Base-by-base conservation (phyloP, 108 stramenopile species). In the Nitzschia palea region DNA sequence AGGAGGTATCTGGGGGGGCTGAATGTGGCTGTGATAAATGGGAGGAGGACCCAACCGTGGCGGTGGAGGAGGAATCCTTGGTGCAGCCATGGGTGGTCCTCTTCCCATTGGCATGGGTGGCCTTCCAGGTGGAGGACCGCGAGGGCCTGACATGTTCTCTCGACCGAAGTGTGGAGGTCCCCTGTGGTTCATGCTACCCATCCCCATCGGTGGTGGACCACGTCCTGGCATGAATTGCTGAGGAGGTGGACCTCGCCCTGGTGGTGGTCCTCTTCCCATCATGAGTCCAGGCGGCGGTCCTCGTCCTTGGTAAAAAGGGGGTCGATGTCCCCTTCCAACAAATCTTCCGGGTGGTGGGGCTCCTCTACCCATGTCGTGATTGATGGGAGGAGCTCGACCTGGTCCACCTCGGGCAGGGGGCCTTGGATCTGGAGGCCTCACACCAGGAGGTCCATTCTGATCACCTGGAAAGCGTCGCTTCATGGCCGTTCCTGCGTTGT, bases 381-480 rank as follows among this genome's bases (percentile, higher is more conserved):
- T 60, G n/a, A n/a, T n/a, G 12, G 59, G 60, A 15, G 58, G 58
- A 8, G 34, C 23, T 26, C 70, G 30, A 45, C 70, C 70, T 9
- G 68, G 54, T 34, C 65, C 65, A 36, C 54, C 54, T 29, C 55
- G 45, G 20, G 65, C 23, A 40, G 27, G 22, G 20, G 29, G 35
- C n/a, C 70, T 50, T 10, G 59, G 70, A 42, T 53, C 53, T 40
- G 25, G 36, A 34, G 59, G 59, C 44, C 70, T 33, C 6, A 50
- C 57, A 33, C 32, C 70, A 25, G 56, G 56, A 48, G 60, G 52
- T 29, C 51, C 51, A 32, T 32, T 30, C 6, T 18, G 27, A 61
- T 68, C 55, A 22, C 57, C 68, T 35, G 68, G 68, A 50, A 44
- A 70, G 44, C 35, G 27, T 33, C 68, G 10, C 34, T 70, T 71